Conservation (phyloP, 345 rosid genomes). For the Citrus hindsii region DNA sequence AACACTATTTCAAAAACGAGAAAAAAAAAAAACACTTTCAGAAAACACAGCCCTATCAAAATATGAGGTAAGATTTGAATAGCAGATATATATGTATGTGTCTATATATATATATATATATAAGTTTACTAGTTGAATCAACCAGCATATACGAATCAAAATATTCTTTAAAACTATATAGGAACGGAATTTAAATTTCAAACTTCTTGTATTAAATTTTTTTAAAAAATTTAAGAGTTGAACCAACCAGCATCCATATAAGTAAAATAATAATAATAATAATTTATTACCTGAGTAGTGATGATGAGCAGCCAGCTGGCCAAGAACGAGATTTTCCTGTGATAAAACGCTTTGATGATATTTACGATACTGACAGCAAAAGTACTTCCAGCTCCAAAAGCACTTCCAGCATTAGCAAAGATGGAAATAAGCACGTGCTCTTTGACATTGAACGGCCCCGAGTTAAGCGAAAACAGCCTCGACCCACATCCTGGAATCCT, state of each 20-base stretch:
- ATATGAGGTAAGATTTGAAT: too few relatives aligned
- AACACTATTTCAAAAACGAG: neutral
- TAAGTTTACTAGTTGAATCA: too few relatives aligned
- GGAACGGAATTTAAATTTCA: too few relatives aligned
- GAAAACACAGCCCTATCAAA: neutral
- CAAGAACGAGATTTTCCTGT: constrained; percentile 55
- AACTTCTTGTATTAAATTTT: too few relatives aligned
- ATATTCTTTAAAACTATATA: too few relatives aligned
- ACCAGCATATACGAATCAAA: too few relatives aligned
- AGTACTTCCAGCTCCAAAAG: constrained; percentile 69
- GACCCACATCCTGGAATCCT: constrained; percentile 56
- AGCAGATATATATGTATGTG: fast-evolving
- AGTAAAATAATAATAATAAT: too few relatives aligned
- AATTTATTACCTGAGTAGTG: constrained; percentile 67
- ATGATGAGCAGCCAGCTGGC: constrained; percentile 82
- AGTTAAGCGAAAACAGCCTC: constrained; percentile 59
- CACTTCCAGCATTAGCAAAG: constrained; percentile 86
- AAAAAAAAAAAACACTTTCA: neutral
- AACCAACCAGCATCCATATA: neutral
- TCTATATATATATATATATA: too few relatives aligned
- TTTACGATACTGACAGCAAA: constrained; percentile 68
- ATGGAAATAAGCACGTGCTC: constrained; percentile 80
- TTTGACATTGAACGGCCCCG: constrained; percentile 83
- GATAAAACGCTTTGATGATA: constrained; percentile 71
- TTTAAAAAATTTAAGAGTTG: neutral